A percentile compares a stretch with the other conserved stretches of the same genome.
phyloP scores from a whole-genome alignment of 164 flowering plant genomes.

The Hamamelis virginiana region DNA sequence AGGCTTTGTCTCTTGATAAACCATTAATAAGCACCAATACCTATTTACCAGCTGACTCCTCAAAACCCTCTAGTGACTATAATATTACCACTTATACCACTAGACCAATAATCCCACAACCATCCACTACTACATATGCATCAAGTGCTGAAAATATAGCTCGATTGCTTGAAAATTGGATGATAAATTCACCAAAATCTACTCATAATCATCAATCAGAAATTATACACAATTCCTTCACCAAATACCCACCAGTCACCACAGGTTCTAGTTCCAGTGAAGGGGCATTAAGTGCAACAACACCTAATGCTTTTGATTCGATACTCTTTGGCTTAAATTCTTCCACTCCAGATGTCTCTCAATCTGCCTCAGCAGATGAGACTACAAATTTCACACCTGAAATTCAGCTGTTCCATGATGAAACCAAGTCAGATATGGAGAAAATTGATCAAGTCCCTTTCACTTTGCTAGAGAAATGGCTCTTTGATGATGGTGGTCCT shows the following conservation, averaged over 20 bases:
- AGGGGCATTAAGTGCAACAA: too few species aligned
- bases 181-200: too few species aligned
- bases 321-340: conserved; percentile 35
- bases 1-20: too few species aligned
- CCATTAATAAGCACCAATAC: too few species aligned
- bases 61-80: conserved; percentile 11
- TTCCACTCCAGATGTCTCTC: conserved; percentile 34
- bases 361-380: conserved; percentile 24
- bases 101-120: too few species aligned
- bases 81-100: too few species aligned
- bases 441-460: conserved; percentile 30
- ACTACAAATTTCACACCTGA: conserved; percentile 14
- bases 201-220: too few species aligned
- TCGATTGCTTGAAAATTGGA: conserved; percentile 52
- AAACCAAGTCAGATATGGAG: conserved; percentile 34
- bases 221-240: conserved; percentile 1
- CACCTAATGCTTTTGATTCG: conserved; percentile 36
- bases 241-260: too few species aligned
- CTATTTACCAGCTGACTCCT: not conserved
- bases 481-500: conserved; percentile 36
- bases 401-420: conserved; percentile 31
- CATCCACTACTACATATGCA: too few species aligned
- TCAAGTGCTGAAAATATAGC: conserved; percentile 73
- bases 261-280: conserved; percentile 32
- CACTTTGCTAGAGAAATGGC: too few species aligned